Percentiles rank a stretch among this genome's conserved stretches.
These are phyloP conservation scores for Zygosaccharomyces pseudobailii DNA, from an alignment of 1,139 yeast genomes.

Conservation along the genomic window DNA sequence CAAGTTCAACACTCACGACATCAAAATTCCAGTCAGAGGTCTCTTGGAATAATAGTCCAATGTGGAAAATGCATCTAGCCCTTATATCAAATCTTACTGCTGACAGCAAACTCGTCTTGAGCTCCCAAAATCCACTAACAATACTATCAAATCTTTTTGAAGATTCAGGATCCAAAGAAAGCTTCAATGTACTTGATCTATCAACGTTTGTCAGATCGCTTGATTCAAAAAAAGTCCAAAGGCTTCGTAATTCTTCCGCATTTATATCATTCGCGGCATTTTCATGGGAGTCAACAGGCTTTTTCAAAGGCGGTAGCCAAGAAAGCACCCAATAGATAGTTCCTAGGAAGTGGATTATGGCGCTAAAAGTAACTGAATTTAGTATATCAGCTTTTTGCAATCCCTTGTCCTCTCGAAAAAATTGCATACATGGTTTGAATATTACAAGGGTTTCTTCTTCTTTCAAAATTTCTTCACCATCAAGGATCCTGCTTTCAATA, in stretches of 20 bases:
- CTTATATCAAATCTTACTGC: slow-evolving; percentile 64
- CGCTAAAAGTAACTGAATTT: slow-evolving; percentile 38
- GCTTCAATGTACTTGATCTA: slow-evolving; percentile 24
- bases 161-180: slow-evolving; percentile 41
- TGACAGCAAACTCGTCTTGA: slow-evolving; percentile 48
- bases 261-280: slow-evolving; percentile 31
- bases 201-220: slow-evolving; percentile 35
- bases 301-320: slow-evolving; percentile 52
- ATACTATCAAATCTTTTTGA: slow-evolving; percentile 46
- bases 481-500: slow-evolving; percentile 23
- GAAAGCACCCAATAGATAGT: slow-evolving; percentile 47
- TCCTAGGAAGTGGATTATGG: slow-evolving; percentile 45
- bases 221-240: slow-evolving; percentile 52
- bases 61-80: slow-evolving; percentile 55
- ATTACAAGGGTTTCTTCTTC: slow-evolving; percentile 40
- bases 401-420: slow-evolving; percentile 18
- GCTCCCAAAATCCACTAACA: slow-evolving; percentile 42
- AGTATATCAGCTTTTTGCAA: slow-evolving; percentile 30
- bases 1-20: slow-evolving; percentile 53
- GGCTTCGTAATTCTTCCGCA: slow-evolving; percentile 46
- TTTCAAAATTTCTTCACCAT: slow-evolving; percentile 20
- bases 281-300: slow-evolving; percentile 41
- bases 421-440: slow-evolving; percentile 28
- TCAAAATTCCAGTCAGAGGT: slow-evolving; percentile 44
- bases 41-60: slow-evolving; percentile 42